Conservation (phyloP, 768 basidiomycete species). For the Solioccasus polychromus region DNA sequence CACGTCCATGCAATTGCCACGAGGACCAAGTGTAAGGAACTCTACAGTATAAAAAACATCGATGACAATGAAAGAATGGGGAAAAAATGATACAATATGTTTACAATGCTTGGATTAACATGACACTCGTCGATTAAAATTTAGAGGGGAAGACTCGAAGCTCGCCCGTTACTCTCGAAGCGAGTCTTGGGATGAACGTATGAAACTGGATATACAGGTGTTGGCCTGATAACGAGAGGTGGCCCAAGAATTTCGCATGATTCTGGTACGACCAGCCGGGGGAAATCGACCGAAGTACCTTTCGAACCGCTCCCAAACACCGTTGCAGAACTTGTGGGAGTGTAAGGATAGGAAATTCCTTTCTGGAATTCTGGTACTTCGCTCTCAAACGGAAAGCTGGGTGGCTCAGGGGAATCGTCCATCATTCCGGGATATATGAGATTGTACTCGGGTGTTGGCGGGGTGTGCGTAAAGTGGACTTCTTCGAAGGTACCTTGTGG, state of each 20-base stretch:
- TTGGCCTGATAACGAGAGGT: slow-evolving; percentile 28
- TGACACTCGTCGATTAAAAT: not conserved
- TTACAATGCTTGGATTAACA: not conserved
- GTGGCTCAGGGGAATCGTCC: slow-evolving; percentile 1
- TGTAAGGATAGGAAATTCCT: slow-evolving; percentile 7
- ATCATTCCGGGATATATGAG: slow-evolving; percentile 5
- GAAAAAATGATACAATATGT: slow-evolving; percentile 8
- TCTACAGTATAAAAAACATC: slow-evolving; percentile 16
- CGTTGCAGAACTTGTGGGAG: slow-evolving; percentile 4
- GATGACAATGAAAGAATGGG: slow-evolving; percentile 1
- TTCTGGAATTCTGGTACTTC: slow-evolving; percentile 12
- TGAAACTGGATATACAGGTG: slow-evolving; percentile 26
- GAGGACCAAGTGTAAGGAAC: not conserved
- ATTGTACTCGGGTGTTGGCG: slow-evolving; percentile 5
- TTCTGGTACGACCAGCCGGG: slow-evolving; percentile 1
- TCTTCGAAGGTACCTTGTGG: slow-evolving; percentile 10
- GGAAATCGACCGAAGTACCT: not conserved
- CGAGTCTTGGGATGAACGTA: slow-evolving; percentile 19
- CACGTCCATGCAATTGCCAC: slow-evolving; percentile 1
- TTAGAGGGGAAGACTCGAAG: slow-evolving; percentile 3
- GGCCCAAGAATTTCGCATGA: slow-evolving; percentile 10
- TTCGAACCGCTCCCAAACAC: slow-evolving; percentile 4
- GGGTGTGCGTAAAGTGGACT: slow-evolving; percentile 7
- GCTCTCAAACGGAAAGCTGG: slow-evolving; percentile 7
- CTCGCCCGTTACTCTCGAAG: slow-evolving; percentile 2